Evolutionary conservation across 139 green algal species (phyloP).

Genomic region (Chlorella sp.): DNA sequence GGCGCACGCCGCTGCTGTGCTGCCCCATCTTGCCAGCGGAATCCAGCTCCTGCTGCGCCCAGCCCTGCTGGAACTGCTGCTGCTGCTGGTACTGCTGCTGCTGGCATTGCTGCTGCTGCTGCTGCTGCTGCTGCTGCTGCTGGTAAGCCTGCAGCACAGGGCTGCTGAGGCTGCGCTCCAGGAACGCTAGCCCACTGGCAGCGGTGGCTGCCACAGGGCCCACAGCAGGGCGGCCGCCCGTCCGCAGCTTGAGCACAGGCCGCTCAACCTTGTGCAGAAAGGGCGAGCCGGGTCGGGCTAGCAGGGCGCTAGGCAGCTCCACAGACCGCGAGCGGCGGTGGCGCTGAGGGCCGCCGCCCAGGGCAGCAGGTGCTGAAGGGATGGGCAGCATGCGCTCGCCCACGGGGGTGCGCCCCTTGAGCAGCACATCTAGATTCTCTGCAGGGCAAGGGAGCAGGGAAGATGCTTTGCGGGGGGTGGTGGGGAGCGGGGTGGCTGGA

Average conservation of each 20-base stretch:
- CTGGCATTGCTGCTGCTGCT: background rate
- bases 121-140: background rate
- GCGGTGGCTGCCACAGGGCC: background rate
- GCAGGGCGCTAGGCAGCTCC: background rate
- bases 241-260: background rate
- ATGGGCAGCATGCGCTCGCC: background rate
- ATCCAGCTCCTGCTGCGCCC: background rate
- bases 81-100: background rate
- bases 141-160: background rate
- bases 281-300: constrained; percentile 1
- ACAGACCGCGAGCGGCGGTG: background rate
- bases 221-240: background rate
- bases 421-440: constrained; percentile 25
- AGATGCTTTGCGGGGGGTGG: too few relatives aligned
- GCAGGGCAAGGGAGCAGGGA: too few relatives aligned
- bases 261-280: background rate
- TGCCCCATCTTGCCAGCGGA: too few relatives aligned
- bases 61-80: background rate
- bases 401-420: constrained; percentile 4
- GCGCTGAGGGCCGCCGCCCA: background rate
- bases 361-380: background rate
- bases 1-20: too few relatives aligned
- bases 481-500: too few relatives aligned
- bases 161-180: constrained; percentile 18
- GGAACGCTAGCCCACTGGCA: background rate